phyloP scores from a whole-genome alignment of 768 basidiomycete genomes.

The Auricularia sp. region DNA sequence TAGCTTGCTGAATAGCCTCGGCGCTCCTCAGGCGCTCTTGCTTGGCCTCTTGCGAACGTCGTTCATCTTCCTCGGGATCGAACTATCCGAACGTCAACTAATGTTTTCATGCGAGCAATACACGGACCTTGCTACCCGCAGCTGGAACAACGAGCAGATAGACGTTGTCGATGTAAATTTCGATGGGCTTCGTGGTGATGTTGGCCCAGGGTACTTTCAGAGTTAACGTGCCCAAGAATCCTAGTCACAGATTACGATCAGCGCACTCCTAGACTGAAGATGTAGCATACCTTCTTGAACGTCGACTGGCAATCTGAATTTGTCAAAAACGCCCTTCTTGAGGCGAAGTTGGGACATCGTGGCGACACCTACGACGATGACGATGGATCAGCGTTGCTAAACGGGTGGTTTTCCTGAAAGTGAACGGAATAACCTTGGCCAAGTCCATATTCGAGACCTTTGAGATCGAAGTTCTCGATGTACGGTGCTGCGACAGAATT shows the following conservation, averaged over 20 bases:
- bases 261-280: neutral
- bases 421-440: constrained; percentile 51
- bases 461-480: constrained; percentile 91
- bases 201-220: constrained; percentile 85
- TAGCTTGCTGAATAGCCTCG: constrained; percentile 55
- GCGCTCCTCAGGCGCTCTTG: constrained; percentile 82
- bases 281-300: constrained; percentile 67
- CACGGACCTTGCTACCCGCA: constrained; percentile 40
- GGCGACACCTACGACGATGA: no score
- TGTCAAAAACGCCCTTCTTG: constrained; percentile 89
- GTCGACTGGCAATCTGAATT: constrained; percentile 91
- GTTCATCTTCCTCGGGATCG: constrained; percentile 79
- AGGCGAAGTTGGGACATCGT: constrained; percentile 41
- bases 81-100: constrained; percentile 15
- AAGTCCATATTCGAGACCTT: constrained; percentile 90
- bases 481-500: constrained; percentile 90
- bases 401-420: neutral
- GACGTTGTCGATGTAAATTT: constrained; percentile 86
- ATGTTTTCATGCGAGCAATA: neutral
- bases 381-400: no score
- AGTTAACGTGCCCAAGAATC: constrained; percentile 78
- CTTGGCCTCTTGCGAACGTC: constrained; percentile 74
- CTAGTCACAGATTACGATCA: constrained; percentile 26
- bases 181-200: constrained; percentile 80
- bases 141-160: constrained; percentile 88